phyloP scores from a whole-genome alignment of 805 yeast species.

The Suhomyces kilbournensis region DNA sequence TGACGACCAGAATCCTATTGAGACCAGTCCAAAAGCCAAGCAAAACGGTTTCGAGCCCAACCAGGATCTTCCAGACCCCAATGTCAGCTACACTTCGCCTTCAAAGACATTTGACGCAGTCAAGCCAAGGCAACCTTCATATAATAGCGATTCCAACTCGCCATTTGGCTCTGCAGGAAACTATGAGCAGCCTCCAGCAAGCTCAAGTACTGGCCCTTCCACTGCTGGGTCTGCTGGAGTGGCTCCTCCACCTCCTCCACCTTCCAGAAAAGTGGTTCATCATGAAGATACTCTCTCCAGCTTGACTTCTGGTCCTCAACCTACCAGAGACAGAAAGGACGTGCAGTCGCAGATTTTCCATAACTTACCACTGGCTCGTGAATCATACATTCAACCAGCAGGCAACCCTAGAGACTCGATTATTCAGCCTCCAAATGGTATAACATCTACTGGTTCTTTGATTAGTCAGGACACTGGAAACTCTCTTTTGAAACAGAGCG shows the following conservation, averaged over 20 bases:
- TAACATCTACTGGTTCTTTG: constrained; percentile 15
- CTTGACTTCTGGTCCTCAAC: background rate
- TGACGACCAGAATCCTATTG: constrained; percentile 32
- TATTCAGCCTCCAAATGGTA: constrained; percentile 9
- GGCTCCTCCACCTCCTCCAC: constrained; percentile 46
- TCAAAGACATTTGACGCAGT: background rate
- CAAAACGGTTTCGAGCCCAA: constrained; percentile 1
- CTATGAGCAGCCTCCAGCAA: background rate
- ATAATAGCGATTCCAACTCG: background rate
- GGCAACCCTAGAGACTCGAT: constrained; percentile 30
- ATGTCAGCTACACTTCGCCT: constrained; percentile 5
- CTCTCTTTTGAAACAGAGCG: constrained; percentile 48
- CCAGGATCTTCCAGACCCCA: constrained; percentile 8
- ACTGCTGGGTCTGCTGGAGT: background rate
- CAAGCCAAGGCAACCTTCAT: background rate
- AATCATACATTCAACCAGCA: constrained; percentile 22
- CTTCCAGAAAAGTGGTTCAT: constrained; percentile 49
- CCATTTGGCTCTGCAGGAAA: background rate
- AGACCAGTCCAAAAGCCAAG: constrained; percentile 23
- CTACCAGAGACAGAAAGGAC: constrained; percentile 34
- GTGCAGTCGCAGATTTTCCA: constrained; percentile 48
- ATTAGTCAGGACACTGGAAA: constrained; percentile 41
- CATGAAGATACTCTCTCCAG: constrained; percentile 11
- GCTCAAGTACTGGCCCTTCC: background rate
- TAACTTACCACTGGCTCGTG: constrained; percentile 41